A percentile compares a stretch with the other conserved stretches of the same genome.
Conservation (phyloP, 495 filamentous ascomycete species). For the Monascus purpureus region DNA sequence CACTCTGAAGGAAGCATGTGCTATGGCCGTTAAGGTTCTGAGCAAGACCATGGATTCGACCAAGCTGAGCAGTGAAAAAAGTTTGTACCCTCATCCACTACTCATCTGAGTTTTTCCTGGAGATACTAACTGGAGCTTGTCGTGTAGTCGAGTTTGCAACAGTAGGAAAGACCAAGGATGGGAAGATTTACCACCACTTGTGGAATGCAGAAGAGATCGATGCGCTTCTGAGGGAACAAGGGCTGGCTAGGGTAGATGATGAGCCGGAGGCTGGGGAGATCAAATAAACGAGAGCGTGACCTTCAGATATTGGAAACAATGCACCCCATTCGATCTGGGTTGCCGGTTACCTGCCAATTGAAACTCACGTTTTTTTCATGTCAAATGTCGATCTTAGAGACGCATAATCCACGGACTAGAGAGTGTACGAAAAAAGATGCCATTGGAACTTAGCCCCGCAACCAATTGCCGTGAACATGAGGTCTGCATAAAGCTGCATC, state of each 20-base stretch:
- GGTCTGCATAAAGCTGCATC: slow-evolving; percentile 7
- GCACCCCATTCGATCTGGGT: slow-evolving; percentile 13
- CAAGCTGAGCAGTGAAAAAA: slow-evolving; percentile 97
- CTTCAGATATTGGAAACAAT: not conserved
- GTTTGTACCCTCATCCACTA: slow-evolving; percentile 34
- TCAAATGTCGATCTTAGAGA: not conserved
- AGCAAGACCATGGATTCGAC: slow-evolving; percentile 99
- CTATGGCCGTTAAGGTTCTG: slow-evolving; percentile 93
- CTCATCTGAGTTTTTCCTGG: not conserved
- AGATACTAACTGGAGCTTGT: slow-evolving; percentile 18
- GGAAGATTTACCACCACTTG: slow-evolving; percentile 93
- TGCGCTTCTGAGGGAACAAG: slow-evolving; percentile 84
- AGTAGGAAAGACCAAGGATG: slow-evolving; percentile 84
- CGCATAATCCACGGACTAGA: not conserved
- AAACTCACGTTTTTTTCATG: too few species aligned
- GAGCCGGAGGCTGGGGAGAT: slow-evolving; percentile 51
- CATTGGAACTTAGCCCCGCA: not conserved
- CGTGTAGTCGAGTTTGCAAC: slow-evolving; percentile 89
- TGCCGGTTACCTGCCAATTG: slow-evolving; percentile 4
- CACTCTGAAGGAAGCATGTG: slow-evolving; percentile 89
- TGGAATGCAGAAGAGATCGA: slow-evolving; percentile 97
- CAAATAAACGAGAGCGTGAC: slow-evolving; percentile 20
- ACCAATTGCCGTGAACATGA: not conserved
- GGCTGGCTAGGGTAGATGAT: slow-evolving; percentile 76
- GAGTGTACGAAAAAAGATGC: not conserved